A percentile compares a stretch with the other conserved stretches of the same genome.
Conservation (phyloP, 1,284 basidiomycete species). For the Sphaerobolus stellatus region DNA sequence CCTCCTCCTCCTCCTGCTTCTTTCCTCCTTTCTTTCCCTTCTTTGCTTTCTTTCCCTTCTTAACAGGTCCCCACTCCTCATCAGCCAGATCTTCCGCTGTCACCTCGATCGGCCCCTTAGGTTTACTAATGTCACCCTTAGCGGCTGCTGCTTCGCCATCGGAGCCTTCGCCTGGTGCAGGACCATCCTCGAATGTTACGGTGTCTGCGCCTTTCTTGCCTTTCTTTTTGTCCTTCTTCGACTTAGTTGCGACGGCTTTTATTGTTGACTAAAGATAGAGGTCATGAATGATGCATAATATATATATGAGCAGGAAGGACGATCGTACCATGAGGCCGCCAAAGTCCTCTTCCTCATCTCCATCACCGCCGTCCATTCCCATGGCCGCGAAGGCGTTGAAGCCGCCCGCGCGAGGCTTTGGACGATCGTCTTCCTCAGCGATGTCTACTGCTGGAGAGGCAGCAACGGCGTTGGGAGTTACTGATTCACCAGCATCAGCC, state of each 20-base stretch:
- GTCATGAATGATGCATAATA: background rate
- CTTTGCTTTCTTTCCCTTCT: constrained; percentile 46
- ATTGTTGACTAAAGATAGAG: constrained; percentile 47
- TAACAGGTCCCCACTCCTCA: constrained; percentile 64
- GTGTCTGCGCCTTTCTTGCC: constrained; percentile 39
- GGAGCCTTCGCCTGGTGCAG: constrained; percentile 33
- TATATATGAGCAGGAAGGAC: background rate
- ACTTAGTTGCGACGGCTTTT: constrained; percentile 59
- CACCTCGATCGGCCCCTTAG: constrained; percentile 46
- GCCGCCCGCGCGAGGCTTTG: constrained; percentile 28
- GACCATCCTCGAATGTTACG: constrained; percentile 36
- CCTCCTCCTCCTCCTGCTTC: constrained; percentile 35
- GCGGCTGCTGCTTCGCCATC: constrained; percentile 36
- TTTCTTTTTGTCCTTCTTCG: constrained; percentile 71
- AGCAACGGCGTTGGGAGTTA: constrained; percentile 43
- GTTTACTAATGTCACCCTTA: constrained; percentile 34
- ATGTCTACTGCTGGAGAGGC: constrained; percentile 37
- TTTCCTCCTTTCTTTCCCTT: constrained; percentile 59
- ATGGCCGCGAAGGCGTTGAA: constrained; percentile 58
- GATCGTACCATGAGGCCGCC: constrained; percentile 80
- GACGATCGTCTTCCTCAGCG: constrained; percentile 41
- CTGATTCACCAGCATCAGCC: constrained; percentile 67
- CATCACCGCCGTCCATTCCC: constrained; percentile 45
- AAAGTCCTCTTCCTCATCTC: constrained; percentile 71
- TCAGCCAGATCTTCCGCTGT: constrained; percentile 67